Evolutionary conservation across 352 stramenopile species (phyloP), one percentile per base, ranked within the genome.

Genomic region (Phytophthora tubulina): DNA sequence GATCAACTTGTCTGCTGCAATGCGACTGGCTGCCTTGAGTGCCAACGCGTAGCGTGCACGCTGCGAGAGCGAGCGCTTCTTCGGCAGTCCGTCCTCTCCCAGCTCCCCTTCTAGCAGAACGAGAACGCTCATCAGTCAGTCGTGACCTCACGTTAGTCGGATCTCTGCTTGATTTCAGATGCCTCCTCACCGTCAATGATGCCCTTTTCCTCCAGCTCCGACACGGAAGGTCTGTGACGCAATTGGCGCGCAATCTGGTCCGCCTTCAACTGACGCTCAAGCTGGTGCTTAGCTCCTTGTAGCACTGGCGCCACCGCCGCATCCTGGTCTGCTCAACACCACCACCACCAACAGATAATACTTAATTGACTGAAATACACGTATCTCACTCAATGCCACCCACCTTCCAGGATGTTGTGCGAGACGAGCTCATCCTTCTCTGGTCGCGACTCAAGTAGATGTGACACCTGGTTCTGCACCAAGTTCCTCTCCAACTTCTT

Each of bases 1-100:
- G 62, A 96, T 95, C 57, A 95, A 63, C n/a, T 93, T 90, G 75
- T 95, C 87, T 3, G 87, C 88, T 42, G 88, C 86, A 42, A 96
- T 91, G 32, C 88, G 88, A 36, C 78, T 86, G 17, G 85, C 84
- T 5, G 86, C 87, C 63, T 95, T 95, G 21, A 96, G 79, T 13
- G 89, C 89, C 10, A 96, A 78, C 21, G 89, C 90, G 73, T 94
- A 96, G 8, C 87, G 81, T 8, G 89, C 82, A 6, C 89, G 85
- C 51, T 78, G 82, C 36, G 78, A 91, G 0, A 92, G 75, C 54
- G 76, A 81, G 17, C 67, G 72, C 54, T 86, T 90, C 69, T 80
- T 86, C 33, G 61, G 63, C 33, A 70, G 53, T 48, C 72, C 72
- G 11, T 88, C 78, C 11, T 89, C 79, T 8, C 64, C 82, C 30